Base-by-base conservation (phyloP, 2,329 filamentous ascomycete species). In the Pyrenophora tritici-repentis region DNA sequence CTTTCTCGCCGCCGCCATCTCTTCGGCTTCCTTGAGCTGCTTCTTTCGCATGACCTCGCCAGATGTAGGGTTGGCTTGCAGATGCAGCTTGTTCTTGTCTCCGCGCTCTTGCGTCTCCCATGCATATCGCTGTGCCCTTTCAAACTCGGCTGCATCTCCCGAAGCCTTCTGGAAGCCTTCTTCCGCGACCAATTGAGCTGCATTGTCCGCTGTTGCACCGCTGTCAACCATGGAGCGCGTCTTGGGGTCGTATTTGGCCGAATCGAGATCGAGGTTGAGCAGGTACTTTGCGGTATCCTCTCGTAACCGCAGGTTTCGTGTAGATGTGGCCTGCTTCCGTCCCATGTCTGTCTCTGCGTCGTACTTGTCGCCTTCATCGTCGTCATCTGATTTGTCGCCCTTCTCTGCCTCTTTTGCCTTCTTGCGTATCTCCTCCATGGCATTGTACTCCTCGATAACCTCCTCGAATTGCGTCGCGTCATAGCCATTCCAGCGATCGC, bases 211-310 rank as follows among this genome's bases (percentile, higher is more conserved):
- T 26, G 87, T 89, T 6, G 89, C 91, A 40, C 91, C 91, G 56
- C 85, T 86, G 68, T 96, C 90, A 17, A 96, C 88, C 81, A 99
- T 90, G 7, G 89, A 88, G 64, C 94, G 84, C 10, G 92, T 97
- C 72, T 99, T 99, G 0, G 94, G 94, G 68, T 99, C 93, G 75
- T 99, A 99, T 73, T 96, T 95, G 1, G 95, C 94, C 1, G 92
- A 97, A 67, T 99, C 94, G 2, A 96, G 81, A 69, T 99, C 94
- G 22, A 99, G 83, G 69, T 97, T 97, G 7, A 97, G 79, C 2
- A 99, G 81, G 71, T 99, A 99, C 68, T 97, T 97, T 17, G 94
- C 94, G 0, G 94, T 99, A 72, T 99, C 94, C 76, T 99, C 94
- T 72, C 94, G 85, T 71, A 99, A 86, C 57, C 94, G 86, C 50